Evolutionary conservation across 1,284 basidiomycete genomes (phyloP), one percentile per base, ranked within the genome.

Genomic region (Tilletiaria anomala): DNA sequence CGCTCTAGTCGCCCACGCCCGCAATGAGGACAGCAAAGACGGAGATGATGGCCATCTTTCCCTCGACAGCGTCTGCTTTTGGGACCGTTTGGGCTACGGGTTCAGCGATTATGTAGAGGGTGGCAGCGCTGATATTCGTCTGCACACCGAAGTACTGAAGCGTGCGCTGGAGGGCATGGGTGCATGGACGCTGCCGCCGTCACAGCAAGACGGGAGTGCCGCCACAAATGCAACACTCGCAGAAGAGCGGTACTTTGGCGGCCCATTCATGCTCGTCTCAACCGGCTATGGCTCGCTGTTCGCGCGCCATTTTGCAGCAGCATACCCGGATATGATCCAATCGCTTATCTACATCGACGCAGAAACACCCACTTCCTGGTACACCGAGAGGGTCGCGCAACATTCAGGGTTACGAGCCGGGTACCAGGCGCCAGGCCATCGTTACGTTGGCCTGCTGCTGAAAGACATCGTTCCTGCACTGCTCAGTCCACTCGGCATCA

Each of bases 221-320:
- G n/a, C n/a, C n/a, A n/a, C n/a, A n/a, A n/a, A n/a, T n/a, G n/a
- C n/a, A n/a, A n/a, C n/a, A n/a, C n/a, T n/a, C n/a, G n/a, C n/a
- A n/a, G n/a, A n/a, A n/a, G n/a, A n/a, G n/a, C n/a, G n/a, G n/a
- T n/a, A n/a, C n/a, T n/a, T n/a, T n/a, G n/a, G n/a, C n/a, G n/a
- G n/a, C n/a, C 53, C 47, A 10, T 57, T 57, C 37, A 51, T 57
- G 48, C 40, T 58, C 14, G 47, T 58, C 12, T 51, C 53, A 6
- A 52, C 51, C 1, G 53, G 53, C 3, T 54, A 51, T 26, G 56
- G 56, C 15, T 39, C 48, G 22, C 47, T 58, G 10, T 52, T 56
- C 22, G 50, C 49, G 1, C 49, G 50, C 18, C 48, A 56, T 23
- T 58, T 58, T 45, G 50, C 53, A 5, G 37, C 50, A n/a, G 43